Percentiles rank a stretch among this genome's conserved stretches.
Evolutionary conservation across 208 protist genomes (phyloP).

Genomic region (Balamuthia mandrillaris): DNA sequence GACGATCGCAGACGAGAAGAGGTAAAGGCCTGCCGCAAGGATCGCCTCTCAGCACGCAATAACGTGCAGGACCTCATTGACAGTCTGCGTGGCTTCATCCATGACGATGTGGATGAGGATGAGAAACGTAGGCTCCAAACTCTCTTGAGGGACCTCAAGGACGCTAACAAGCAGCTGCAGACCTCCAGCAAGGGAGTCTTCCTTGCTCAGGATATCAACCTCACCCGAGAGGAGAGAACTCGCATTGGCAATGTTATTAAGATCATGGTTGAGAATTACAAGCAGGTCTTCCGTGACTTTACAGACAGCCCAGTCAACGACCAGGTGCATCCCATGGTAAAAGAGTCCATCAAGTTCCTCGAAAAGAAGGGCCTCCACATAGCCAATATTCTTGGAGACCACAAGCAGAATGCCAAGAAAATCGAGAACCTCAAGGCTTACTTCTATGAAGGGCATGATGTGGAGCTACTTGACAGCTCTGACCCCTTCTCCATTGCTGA

Average conservation of each 20-base stretch:
- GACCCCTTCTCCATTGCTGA: neutral
- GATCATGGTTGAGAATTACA: slow-evolving; percentile 26
- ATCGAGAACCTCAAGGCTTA: slow-evolving; percentile 16
- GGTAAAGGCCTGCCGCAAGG: slow-evolving; percentile 13
- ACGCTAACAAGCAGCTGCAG: slow-evolving; percentile 11
- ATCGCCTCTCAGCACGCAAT: slow-evolving; percentile 6
- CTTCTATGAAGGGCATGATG: neutral
- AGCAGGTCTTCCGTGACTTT: neutral
- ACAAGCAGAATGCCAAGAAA: neutral
- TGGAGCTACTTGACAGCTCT: neutral
- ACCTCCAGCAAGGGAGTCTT: neutral
- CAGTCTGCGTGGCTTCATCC: neutral
- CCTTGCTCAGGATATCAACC: neutral
- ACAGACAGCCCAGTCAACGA: neutral
- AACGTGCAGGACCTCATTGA: slow-evolving; percentile 9
- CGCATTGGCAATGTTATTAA: neutral
- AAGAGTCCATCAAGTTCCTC: neutral
- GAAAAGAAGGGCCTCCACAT: neutral
- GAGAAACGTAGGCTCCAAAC: neutral
- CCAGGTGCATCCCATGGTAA: slow-evolving; percentile 36
- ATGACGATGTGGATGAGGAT: neutral
- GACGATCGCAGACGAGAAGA: slow-evolving; percentile 18
- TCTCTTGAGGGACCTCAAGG: slow-evolving; percentile 9
- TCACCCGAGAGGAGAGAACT: neutral
- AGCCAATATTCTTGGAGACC: neutral